These are phyloP conservation scores for Globisporangium emineosum DNA, from an alignment of 352 stramenopile species.

Conservation along the genomic window DNA sequence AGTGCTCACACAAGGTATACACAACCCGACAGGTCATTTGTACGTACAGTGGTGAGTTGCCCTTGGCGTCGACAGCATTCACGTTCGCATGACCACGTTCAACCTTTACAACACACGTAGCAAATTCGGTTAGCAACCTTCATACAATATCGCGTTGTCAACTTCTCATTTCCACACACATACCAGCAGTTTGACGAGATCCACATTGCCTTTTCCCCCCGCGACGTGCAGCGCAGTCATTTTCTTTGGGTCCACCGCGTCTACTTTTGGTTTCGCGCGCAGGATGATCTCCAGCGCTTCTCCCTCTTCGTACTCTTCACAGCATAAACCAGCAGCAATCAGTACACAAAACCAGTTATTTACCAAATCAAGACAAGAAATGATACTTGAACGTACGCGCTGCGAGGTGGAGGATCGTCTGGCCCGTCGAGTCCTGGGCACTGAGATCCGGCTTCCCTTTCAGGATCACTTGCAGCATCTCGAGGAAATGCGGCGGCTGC, in stretches of 20 bases:
- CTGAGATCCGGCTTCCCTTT: conserved; percentile 71
- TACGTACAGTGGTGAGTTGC: conserved; percentile 64
- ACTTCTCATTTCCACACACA: not conserved
- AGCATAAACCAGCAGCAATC: no score
- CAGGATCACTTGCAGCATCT: conserved; percentile 60
- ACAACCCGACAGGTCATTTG: not conserved
- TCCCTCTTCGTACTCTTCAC: conserved; percentile 58
- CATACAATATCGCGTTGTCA: not conserved
- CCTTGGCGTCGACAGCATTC: conserved; percentile 60
- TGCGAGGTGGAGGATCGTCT: conserved; percentile 65
- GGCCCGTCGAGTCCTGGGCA: conserved; percentile 55
- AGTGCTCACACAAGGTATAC: not conserved
- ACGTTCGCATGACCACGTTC: conserved; percentile 55
- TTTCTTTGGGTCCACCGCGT: conserved; percentile 61
- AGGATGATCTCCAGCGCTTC: conserved; percentile 64
- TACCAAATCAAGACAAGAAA: no score
- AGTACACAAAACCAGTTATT: no score
- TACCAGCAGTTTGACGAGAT: conserved; percentile 56
- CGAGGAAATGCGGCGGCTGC: conserved; percentile 57
- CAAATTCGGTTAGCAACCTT: not conserved
- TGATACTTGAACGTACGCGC: conserved; percentile 38
- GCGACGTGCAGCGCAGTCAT: conserved; percentile 76
- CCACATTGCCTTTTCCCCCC: conserved; percentile 57
- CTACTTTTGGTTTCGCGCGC: conserved; percentile 54
- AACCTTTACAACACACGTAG: conserved; percentile 19